Conservation (phyloP, 108 stramenopile species). For the Nitzschia putrida region DNA sequence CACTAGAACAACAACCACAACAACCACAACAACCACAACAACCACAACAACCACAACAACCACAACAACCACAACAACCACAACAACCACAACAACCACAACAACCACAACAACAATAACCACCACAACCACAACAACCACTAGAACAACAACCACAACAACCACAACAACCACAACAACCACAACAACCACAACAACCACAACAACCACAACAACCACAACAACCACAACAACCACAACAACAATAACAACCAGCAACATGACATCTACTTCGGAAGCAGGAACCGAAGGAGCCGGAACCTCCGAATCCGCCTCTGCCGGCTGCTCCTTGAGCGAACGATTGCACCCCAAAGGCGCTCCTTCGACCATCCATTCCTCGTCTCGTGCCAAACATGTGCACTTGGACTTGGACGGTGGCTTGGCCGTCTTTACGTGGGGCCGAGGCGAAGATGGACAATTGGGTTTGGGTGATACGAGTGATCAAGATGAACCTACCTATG, state of each 20-base stretch:
- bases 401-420: slow-evolving; percentile 47
- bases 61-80: no score
- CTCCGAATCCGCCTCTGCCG: slow-evolving; percentile 32
- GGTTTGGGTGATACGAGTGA: slow-evolving; percentile 76
- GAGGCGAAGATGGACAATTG: slow-evolving; percentile 90
- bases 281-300: slow-evolving; percentile 31
- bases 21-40: no score
- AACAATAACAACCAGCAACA: slow-evolving; percentile 1
- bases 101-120: no score
- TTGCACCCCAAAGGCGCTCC: slow-evolving; percentile 7
- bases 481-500: slow-evolving; percentile 88
- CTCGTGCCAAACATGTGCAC: neutral
- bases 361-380: neutral
- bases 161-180: no score
- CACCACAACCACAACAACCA: no score
- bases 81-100: no score
- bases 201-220: no score
- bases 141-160: no score
- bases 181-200: no score
- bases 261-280: neutral
- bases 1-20: no score
- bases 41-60: no score
- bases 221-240: no score
- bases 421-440: slow-evolving; percentile 85
- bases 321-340: slow-evolving; percentile 40